phyloP scores from a whole-genome alignment of 192 early-diverging fungal species.

The Coemansia sp. region DNA sequence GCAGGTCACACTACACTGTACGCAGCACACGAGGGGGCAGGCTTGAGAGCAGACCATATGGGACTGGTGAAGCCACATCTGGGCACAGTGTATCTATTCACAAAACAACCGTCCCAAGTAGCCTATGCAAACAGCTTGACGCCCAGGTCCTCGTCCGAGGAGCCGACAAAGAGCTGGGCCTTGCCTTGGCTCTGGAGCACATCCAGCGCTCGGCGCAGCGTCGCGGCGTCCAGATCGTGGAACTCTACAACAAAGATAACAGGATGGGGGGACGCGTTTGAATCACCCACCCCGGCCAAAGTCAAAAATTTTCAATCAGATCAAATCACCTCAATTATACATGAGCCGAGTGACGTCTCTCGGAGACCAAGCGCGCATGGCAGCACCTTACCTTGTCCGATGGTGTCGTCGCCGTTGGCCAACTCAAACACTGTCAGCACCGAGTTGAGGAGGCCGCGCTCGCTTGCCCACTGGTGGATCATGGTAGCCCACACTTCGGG shows the following conservation, averaged over 20 bases:
- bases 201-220: conserved; percentile 76
- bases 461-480: conserved; percentile 77
- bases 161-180: conserved; percentile 71
- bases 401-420: conserved; percentile 76
- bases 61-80: background rate
- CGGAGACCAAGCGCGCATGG: too few relatives aligned
- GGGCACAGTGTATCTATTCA: background rate
- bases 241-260: conserved; percentile 63
- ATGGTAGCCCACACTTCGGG: conserved; percentile 86
- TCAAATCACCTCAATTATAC: background rate
- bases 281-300: conserved; percentile 3
- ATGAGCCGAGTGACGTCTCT: background rate
- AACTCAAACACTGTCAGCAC: conserved; percentile 89
- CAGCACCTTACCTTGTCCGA: conserved; percentile 60
- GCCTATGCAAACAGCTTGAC: conserved; percentile 75
- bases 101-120: background rate
- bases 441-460: conserved; percentile 72
- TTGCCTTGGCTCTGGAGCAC: conserved; percentile 76
- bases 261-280: background rate
- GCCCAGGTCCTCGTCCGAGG: conserved; percentile 67
- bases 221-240: conserved; percentile 64
- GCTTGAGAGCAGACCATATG: background rate
- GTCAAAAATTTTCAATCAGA: conserved; percentile 8
- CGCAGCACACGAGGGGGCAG: background rate
- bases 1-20: background rate